Base-by-base conservation (phyloP, 1,284 basidiomycete species). In the Puccinia novopanici region DNA sequence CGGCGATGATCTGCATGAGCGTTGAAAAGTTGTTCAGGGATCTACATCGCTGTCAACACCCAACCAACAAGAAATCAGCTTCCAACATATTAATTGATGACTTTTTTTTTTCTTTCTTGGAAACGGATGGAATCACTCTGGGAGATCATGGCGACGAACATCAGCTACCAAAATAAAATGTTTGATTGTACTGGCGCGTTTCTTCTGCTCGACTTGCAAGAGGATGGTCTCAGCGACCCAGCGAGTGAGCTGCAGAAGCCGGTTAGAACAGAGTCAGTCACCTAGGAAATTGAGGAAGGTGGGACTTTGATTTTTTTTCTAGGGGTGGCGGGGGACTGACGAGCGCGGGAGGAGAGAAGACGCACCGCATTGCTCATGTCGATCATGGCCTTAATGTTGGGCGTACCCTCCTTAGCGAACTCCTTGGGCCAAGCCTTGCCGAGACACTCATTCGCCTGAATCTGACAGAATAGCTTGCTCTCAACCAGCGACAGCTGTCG, bases 181-280 rank as follows among this genome's bases (percentile, higher is more conserved):
- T 85, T 96, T 98, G 81, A 99, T 89, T 70, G 92, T 87, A 30
- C 87, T 87, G 5, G 93, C 92, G 24, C 96, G 90, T 85, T 91
- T 92, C 85, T 92, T 91, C 12, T 93, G 91, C 84, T 98, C 95
- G 82, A 93, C 92, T 83, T 93, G 91, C 77, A 88, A 89, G 40
- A 99, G 88, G 42, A 99, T 91, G 10, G 91, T 90, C 83, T 97
- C 94, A 2, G 93, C 92, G 1, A 99, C 95, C 95, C 97, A 99
- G 82, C 94, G 91, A 1, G 95, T 98, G 83, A 84, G 82, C 84
- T 84, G 74, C 22, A 24, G 24, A 70, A 52, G 30, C 24, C 5
- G 10, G 13, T 6, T 4, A 70, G 24, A 24, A 34, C 34, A 34
- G 30, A 70, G 24, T 27, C 15, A 24, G 40, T 68, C 17, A 63